Evolutionary conservation across 495 filamentous ascomycete genomes (phyloP), one percentile per base, ranked within the genome.

Genomic region (Penicillium longicatenatum): DNA sequence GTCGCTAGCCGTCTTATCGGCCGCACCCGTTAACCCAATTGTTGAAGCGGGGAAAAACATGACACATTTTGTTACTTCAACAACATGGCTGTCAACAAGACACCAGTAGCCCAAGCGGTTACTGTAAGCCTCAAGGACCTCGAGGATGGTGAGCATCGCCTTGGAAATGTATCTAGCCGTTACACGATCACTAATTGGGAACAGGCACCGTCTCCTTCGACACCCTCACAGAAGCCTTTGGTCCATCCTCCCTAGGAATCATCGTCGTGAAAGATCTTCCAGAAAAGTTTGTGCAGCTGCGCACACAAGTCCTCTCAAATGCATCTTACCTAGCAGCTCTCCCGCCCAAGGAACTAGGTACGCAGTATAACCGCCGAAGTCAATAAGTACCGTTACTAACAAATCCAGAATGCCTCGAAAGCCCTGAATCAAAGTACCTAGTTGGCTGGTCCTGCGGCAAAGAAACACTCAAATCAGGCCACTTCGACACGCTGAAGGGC

Each of bases 401-500:
- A 51, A 61, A 17, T 12, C 37, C 24, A 82, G 79, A 80, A 62
- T 64, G 69, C 51, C 77, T 83, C 45, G 70, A 75, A 52, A 72
- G 65, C 60, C 71, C 76, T 21, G 43, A 70, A 42, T 75, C 85
- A 14, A 85, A 84, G 62, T 88, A 82, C 71, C 76, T 84, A 16
- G 77, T 83, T 31, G 84, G 84, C 71, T 89, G 86, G 86, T 96
- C 92, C 31, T 88, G 86, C 67, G 93, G 93, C 52, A 96, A 95
- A 73, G 93, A 97, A 73, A 94, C 89, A n/a, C 85, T 98, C 48
- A 90, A 90, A 61, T 86, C 89, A 66, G 91, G 93, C 58, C 86
- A 88, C 56, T 90, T 92, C 61, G 94, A 99, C 65, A 96, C 89
- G 6, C 82, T 90, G 11, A 99, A 99, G 76, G 94, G 94, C 52